Conservation (phyloP, 2,329 filamentous ascomycete species). For the Cladosporium velox region DNA sequence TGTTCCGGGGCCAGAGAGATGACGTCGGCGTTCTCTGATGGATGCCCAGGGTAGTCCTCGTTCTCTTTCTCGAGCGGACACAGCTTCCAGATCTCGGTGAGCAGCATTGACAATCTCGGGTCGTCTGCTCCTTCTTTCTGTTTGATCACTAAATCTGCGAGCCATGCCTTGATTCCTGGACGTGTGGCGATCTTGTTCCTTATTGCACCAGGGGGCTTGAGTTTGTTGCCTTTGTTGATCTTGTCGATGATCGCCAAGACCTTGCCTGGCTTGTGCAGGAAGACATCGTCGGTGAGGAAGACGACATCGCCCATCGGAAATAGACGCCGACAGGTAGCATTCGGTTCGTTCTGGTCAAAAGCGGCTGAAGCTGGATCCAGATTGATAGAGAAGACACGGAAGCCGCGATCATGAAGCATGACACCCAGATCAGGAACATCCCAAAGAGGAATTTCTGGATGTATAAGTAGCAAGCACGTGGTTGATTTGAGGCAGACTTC, state of each 20-base stretch:
- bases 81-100: constrained; percentile 30
- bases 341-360: constrained; percentile 24
- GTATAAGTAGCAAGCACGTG: constrained; percentile 31
- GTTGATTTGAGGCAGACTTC: constrained; percentile 15
- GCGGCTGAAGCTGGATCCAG: constrained; percentile 28
- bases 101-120: constrained; percentile 27
- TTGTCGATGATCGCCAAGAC: constrained; percentile 41
- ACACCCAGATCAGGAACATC: constrained; percentile 38
- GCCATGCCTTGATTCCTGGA: constrained; percentile 34
- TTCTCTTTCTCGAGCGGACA: constrained; percentile 32
- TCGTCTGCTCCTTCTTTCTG: constrained; percentile 20
- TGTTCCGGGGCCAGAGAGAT: constrained; percentile 29
- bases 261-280: constrained; percentile 41
- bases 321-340: constrained; percentile 31
- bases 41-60: constrained; percentile 23
- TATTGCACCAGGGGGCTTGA: constrained; percentile 29
- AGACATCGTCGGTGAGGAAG: constrained; percentile 48
- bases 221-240: constrained; percentile 37
- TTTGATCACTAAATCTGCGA: constrained; percentile 25
- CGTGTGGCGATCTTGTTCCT: constrained; percentile 32
- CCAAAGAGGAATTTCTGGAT: constrained; percentile 38
- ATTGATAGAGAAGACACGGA: constrained; percentile 41
- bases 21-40: constrained; percentile 25
- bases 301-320: constrained; percentile 44
- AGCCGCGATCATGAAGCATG: constrained; percentile 32